Evolutionary conservation across 306 rosid genomes (phyloP).

Genomic region (Hippophae gyantsensis): DNA sequence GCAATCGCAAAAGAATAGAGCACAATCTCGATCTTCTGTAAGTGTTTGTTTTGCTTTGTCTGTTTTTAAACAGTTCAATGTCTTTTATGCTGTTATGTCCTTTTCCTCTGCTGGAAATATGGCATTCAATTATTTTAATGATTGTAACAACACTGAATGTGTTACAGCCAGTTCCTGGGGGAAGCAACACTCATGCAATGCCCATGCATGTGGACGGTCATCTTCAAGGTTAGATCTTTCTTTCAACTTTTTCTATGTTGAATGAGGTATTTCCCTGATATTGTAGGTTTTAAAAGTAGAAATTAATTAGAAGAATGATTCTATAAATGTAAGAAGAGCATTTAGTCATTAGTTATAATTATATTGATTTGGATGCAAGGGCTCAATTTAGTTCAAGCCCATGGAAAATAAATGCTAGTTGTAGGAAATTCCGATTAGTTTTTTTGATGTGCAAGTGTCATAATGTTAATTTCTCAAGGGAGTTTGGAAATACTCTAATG

Average conservation of each 20-base stretch:
- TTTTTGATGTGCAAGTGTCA: no score
- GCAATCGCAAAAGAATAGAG: constrained; percentile 69
- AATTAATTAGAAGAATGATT: no score
- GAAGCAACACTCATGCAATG: constrained; percentile 44
- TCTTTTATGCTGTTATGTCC: no score
- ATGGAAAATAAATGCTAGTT: no score
- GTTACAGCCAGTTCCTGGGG: constrained; percentile 53
- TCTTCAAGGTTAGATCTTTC: constrained; percentile 41
- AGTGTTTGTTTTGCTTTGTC: constrained; percentile 26
- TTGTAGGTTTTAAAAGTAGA: no score
- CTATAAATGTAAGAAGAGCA: no score
- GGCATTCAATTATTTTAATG: constrained; percentile 6
- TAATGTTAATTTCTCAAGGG: background rate
- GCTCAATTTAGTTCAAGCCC: no score
- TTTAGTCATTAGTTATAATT: no score
- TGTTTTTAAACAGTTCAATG: background rate
- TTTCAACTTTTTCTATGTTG: background rate
- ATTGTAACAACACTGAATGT: constrained; percentile 22
- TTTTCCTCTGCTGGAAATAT: background rate
- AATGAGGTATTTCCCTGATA: no score
- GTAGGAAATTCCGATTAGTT: no score
- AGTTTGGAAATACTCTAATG: constrained; percentile 11
- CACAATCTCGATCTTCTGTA: constrained; percentile 48
- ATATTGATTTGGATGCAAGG: no score
- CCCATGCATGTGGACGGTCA: constrained; percentile 43